These are phyloP conservation scores for Blastocystis sp. DNA, from an alignment of 352 stramenopile genomes.

Conservation along the genomic window DNA sequence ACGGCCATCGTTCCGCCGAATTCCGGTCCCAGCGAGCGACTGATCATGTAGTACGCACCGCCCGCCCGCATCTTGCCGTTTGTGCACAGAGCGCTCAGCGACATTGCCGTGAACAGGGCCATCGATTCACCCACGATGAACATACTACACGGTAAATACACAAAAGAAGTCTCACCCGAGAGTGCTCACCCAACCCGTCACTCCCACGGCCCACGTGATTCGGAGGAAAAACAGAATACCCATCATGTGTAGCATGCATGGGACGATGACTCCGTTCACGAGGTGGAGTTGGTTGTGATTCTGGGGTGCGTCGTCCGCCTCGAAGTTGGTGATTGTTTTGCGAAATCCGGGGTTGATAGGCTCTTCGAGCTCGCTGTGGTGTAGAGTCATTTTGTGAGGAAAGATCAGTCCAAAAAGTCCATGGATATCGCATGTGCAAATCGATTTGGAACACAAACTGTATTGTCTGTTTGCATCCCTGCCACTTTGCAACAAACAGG, in stretches of 20 bases:
- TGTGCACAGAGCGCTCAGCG: slow-evolving; percentile 77
- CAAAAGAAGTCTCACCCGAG: slow-evolving; percentile 75
- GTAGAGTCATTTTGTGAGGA: background rate
- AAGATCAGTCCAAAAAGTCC: background rate
- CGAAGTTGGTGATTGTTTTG: slow-evolving; percentile 48
- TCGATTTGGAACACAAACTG: background rate
- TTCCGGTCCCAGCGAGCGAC: slow-evolving; percentile 75
- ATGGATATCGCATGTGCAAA: background rate
- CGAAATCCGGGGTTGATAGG: slow-evolving; percentile 3
- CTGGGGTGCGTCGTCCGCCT: slow-evolving; percentile 24
- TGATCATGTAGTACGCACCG: slow-evolving; percentile 73
- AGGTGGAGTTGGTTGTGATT: slow-evolving; percentile 71
- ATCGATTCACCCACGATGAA: slow-evolving; percentile 74
- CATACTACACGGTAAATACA: slow-evolving; percentile 69
- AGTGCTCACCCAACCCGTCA: slow-evolving; percentile 78
- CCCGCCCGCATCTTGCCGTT: slow-evolving; percentile 78
- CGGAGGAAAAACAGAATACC: slow-evolving; percentile 81
- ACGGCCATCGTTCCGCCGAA: slow-evolving; percentile 78
- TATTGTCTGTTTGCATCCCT: background rate
- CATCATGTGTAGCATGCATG: slow-evolving; percentile 81
- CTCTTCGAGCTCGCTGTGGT: slow-evolving; percentile 41
- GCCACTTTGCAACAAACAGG: background rate
- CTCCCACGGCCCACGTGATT: slow-evolving; percentile 77
- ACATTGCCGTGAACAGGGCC: slow-evolving; percentile 78
- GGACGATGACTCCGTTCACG: slow-evolving; percentile 78